Conservation (phyloP, 2,329 filamentous ascomycete genomes). For the Penicillium griseofulvum region DNA sequence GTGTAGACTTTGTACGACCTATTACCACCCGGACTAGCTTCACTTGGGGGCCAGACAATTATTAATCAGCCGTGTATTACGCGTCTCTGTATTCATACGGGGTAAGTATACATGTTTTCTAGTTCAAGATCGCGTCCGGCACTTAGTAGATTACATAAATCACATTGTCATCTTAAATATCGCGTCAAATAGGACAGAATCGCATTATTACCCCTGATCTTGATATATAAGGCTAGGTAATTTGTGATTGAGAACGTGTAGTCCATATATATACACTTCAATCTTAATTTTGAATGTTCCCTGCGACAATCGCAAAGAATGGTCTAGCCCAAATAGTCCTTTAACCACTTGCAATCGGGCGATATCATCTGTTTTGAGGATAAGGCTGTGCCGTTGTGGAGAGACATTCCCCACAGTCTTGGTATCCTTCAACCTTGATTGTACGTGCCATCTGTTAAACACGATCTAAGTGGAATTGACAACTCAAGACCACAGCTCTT, state of each 20-base stretch:
- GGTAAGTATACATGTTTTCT: background rate
- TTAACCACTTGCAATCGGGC: background rate
- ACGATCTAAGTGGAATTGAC: too few relatives aligned
- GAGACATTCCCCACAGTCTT: conserved; percentile 2
- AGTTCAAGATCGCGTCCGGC: background rate
- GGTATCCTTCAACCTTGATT: background rate
- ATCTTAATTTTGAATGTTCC: background rate
- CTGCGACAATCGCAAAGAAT: background rate
- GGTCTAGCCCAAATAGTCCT: background rate
- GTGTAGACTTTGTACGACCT: background rate
- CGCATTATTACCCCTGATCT: background rate
- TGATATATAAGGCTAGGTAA: background rate
- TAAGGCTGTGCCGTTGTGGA: conserved; percentile 1
- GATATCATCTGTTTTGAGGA: background rate
- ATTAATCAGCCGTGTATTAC: background rate
- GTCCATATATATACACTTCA: background rate
- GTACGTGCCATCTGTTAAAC: background rate
- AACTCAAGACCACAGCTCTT: background rate
- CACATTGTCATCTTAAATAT: background rate
- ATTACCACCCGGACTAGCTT: background rate
- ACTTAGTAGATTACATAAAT: background rate
- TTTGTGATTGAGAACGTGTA: background rate
- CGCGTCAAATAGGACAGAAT: too few relatives aligned
- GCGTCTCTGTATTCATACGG: background rate
- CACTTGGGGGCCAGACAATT: background rate